Conservation (phyloP, 305 asterid genomes). For the Ajuga reptans region DNA sequence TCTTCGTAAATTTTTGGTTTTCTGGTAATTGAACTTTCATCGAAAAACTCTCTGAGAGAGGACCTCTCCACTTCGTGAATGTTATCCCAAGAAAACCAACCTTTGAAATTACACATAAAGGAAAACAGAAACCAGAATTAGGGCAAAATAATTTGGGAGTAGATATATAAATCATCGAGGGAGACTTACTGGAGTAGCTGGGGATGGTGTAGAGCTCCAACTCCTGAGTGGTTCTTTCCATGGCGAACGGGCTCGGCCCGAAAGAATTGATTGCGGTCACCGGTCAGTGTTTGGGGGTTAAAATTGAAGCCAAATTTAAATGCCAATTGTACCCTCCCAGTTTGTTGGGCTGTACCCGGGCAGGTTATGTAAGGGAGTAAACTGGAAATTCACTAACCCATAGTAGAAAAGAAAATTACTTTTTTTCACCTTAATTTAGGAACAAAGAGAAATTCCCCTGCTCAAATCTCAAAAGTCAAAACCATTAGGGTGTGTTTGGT, state of each 20-base stretch:
- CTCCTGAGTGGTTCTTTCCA: constrained; percentile 44
- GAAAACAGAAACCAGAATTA: constrained; percentile 4
- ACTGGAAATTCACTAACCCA: too few relatives aligned
- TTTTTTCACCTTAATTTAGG: too few relatives aligned
- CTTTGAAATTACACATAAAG: constrained; percentile 25
- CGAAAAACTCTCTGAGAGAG: constrained; percentile 69
- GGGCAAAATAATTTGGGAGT: constrained; percentile 17
- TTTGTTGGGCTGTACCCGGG: neutral
- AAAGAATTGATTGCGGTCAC: neutral
- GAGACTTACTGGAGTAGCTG: constrained; percentile 67
- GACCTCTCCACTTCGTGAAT: constrained; percentile 77
- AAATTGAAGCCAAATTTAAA: neutral
- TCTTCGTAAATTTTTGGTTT: constrained; percentile 75
- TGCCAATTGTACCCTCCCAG: neutral
- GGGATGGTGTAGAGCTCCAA: constrained; percentile 85
- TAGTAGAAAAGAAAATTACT: too few relatives aligned
- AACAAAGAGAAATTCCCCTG: too few relatives aligned
- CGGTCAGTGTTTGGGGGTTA: neutral
- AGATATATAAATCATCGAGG: neutral
- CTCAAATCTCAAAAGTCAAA: too few relatives aligned
- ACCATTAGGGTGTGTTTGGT: too few relatives aligned
- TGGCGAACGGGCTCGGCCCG: constrained; percentile 18
- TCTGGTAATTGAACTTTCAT: constrained; percentile 63
- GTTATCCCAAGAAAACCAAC: constrained; percentile 80
- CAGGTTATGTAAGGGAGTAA: neutral